phyloP scores from a whole-genome alignment of 2,329 filamentous ascomycete species.

The Claviceps sp. region DNA sequence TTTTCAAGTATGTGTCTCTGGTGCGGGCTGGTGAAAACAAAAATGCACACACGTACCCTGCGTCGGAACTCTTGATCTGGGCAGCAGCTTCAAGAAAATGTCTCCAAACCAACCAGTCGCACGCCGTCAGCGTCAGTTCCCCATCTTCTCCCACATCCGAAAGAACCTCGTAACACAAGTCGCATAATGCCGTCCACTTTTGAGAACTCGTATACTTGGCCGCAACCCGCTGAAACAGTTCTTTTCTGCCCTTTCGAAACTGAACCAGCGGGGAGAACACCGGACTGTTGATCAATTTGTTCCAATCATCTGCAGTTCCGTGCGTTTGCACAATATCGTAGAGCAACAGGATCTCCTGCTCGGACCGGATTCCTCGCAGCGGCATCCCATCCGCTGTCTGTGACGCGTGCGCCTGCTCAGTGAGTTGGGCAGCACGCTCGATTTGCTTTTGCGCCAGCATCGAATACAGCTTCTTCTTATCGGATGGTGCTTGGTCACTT shows the following conservation, averaged over 20 bases:
- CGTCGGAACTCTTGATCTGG: conserved; percentile 17
- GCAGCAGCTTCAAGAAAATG: conserved; percentile 25
- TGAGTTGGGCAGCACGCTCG: conserved; percentile 32
- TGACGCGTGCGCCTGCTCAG: conserved; percentile 22
- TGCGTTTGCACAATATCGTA: conserved; percentile 33
- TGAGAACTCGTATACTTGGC: conserved; percentile 22
- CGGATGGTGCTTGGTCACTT: conserved; percentile 31
- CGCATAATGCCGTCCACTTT: conserved; percentile 30
- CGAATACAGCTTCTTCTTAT: conserved; percentile 38
- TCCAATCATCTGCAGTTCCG: conserved; percentile 27
- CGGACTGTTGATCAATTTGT: conserved; percentile 24
- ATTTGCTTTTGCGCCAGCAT: conserved; percentile 38
- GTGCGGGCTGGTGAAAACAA: neutral
- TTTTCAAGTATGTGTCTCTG: neutral
- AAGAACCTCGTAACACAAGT: conserved; percentile 31
- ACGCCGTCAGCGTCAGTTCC: conserved; percentile 28
- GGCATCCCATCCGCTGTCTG: conserved; percentile 9
- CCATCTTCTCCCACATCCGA: conserved; percentile 22
- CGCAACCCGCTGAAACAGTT: conserved; percentile 30
- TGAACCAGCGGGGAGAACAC: conserved; percentile 29
- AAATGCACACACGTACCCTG: conserved; percentile 18
- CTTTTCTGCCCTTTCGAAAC: conserved; percentile 33
- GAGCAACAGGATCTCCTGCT: conserved; percentile 37
- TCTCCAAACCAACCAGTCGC: conserved; percentile 30
- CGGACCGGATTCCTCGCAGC: conserved; percentile 25